Evolutionary conservation across 108 stramenopile species (phyloP), one percentile per base, ranked within the genome.

Genomic region (Thalassiosira profunda): DNA sequence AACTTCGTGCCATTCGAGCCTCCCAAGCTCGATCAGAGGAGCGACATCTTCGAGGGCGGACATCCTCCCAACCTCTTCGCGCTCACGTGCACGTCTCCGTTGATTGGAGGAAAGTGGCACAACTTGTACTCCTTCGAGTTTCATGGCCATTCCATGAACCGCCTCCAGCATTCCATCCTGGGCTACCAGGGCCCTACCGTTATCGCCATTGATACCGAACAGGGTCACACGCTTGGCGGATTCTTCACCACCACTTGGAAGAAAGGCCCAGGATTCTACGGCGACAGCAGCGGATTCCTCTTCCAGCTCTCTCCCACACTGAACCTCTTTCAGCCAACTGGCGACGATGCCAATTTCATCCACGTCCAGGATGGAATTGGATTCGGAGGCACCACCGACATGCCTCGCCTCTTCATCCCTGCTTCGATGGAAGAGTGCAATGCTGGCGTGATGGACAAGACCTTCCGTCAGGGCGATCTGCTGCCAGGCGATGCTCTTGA

Each of bases 401-500:
- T 60, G 63, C 77, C 77, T 1, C 48, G 77, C 42, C 47, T 79
- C 25, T 79, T 72, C 57, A 79, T 79, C 28, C 71, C 77, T 23
- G 77, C 63, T 23, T 58, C 63, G 11, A 58, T 79, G 64, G 68
- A 79, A 21, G 48, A 40, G 9, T 79, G 77, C 57, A 40, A 58
- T 33, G 77, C 77, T 59, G 71, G 77, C 0, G 70, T 72, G 9
- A 61, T 72, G 59, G 77, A 79, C 49, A 79, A 72, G 34, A 79
- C 77, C 12, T 79, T 79, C 43, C 31, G 58, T 21, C 29, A 65
- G 30, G 77, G 77, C 9, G 37, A 72, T 46, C 46, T 79, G 7
- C 48, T 79, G 30, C 74, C 80, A 12, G 61, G 20, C 5, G 63
- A 77, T 45, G 58, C 63, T 47, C 35, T 71, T 12, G 70, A 79